These are phyloP conservation scores for Colletotrichum sp. DNA, from an alignment of 2,329 filamentous ascomycete species.

Conservation along the genomic window DNA sequence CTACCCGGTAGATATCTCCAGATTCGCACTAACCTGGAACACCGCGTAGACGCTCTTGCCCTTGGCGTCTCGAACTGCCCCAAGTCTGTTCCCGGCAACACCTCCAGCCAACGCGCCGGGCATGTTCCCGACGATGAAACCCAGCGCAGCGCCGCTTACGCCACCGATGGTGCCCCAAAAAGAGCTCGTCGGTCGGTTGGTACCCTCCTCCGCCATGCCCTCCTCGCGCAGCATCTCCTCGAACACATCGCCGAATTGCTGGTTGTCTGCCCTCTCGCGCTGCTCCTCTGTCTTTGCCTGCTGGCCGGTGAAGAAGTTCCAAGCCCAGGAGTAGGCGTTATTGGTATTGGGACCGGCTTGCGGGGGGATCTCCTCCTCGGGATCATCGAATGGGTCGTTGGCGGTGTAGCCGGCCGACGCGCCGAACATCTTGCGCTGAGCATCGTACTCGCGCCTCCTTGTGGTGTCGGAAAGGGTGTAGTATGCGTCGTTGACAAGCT, in stretches of 20 bases:
- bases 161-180: slow-evolving; percentile 92
- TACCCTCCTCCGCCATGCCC: slow-evolving; percentile 76
- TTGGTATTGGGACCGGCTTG: slow-evolving; percentile 32
- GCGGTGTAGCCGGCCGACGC: slow-evolving; percentile 36
- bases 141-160: slow-evolving; percentile 85
- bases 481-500: slow-evolving; percentile 92
- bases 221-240: slow-evolving; percentile 91
- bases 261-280: slow-evolving; percentile 66
- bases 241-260: slow-evolving; percentile 88
- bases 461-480: slow-evolving; percentile 84
- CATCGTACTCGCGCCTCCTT: slow-evolving; percentile 84
- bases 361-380: slow-evolving; percentile 25
- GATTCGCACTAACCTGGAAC: slow-evolving; percentile 61
- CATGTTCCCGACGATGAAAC: slow-evolving; percentile 94
- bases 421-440: slow-evolving; percentile 67
- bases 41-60: slow-evolving; percentile 96
- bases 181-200: slow-evolving; percentile 65
- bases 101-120: slow-evolving; percentile 88
- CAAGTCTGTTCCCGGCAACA: slow-evolving; percentile 91
- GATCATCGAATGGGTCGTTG: slow-evolving; percentile 40
- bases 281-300: slow-evolving; percentile 39
- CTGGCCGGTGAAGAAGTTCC: slow-evolving; percentile 61
- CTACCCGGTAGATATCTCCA: slow-evolving; percentile 15
- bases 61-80: slow-evolving; percentile 85
- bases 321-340: slow-evolving; percentile 78